These are phyloP conservation scores for Suillus cothurnatus DNA, from an alignment of 768 basidiomycete genomes.

Conservation along the genomic window DNA sequence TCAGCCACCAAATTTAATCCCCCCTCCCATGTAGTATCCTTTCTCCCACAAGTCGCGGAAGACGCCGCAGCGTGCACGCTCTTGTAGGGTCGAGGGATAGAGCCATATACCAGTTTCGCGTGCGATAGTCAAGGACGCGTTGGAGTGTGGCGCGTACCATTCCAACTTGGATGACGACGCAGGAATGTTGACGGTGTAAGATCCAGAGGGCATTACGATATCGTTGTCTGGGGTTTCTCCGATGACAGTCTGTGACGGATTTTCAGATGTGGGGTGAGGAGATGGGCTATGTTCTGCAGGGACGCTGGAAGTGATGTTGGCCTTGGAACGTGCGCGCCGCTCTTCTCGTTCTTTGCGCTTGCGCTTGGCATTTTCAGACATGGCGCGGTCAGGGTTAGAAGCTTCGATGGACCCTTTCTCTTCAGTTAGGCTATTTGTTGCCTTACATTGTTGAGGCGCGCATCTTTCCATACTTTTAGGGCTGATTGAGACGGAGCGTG, in stretches of 20 bases:
- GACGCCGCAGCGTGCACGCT: constrained; percentile 77
- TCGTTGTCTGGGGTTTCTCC: constrained; percentile 1
- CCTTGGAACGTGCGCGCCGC: constrained; percentile 27
- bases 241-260: constrained; percentile 8
- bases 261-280: constrained; percentile 2
- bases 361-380: constrained; percentile 62
- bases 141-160: constrained; percentile 66
- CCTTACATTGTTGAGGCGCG: constrained; percentile 46
- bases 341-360: constrained; percentile 76
- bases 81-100: constrained; percentile 64
- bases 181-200: constrained; percentile 66
- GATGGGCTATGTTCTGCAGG: constrained; percentile 18
- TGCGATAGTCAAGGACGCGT: constrained; percentile 61
- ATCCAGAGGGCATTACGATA: constrained; percentile 15
- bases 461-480: constrained; percentile 54
- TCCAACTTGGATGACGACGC: constrained; percentile 59
- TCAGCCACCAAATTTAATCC: constrained; percentile 96
- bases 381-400: constrained; percentile 38
- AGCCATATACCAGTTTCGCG: constrained; percentile 72
- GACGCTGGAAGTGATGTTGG: constrained; percentile 25
- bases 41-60: constrained; percentile 82
- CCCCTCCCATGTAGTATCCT: constrained; percentile 86
- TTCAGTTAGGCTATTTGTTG: constrained; percentile 53
- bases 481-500: constrained; percentile 47
- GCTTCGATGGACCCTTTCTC: constrained; percentile 52